Base-by-base conservation (phyloP, 2,329 filamentous ascomycete species). In the Aspergillus pseudoterreus region DNA sequence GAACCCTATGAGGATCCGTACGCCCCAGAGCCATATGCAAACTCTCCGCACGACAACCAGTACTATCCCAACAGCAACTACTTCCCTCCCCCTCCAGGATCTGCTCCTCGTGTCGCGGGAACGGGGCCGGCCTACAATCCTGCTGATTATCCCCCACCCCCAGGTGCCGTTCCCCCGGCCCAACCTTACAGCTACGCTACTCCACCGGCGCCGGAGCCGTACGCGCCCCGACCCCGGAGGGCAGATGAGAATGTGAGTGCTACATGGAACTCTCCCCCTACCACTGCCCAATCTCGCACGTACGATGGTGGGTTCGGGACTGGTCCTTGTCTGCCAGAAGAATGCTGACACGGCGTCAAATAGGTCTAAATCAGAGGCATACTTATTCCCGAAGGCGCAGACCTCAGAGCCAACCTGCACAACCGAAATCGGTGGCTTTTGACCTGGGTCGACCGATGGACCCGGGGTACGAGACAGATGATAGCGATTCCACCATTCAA, bases 241-340 rank as follows among this genome's bases (percentile, higher is more conserved):
- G 70, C 67, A 53, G 74, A 77, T 66, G 75, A 78, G 64, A 78
- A 77, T 75, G 76, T 78, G 74, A 78, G 75, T 77, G 66, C 67
- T 67, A 64, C 63, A 58, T 57, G 58, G 57, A 65, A 62, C 57
- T 62, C 62, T 62, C 59, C 60, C 64, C 65, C 63, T 59, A 57
- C 64, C 63, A 62, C 62, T 64, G 64, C 68, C 63, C 62, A 68
- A 63, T 60, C 66, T 61, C 66, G 64, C 60, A 58, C 59, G 61
- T 57, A 64, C 59, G 65, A 73, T 71, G 73, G 73, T 76, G 73
- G 67, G 73, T 76, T 68, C 56, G 55, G 46, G 53, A 57, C 59
- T 24, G 36, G 57, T 47, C 35, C 10, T 39, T 38, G 17, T 8
- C 21, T 17, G 19, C 14, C 5, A 47, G 43, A 27, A 19, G 24